A percentile compares a stretch with the other conserved stretches of the same genome.
These are phyloP conservation scores for Chlamydomonas reinhardtii DNA, from an alignment of 163 green algal genomes.

Conservation along the genomic window DNA sequence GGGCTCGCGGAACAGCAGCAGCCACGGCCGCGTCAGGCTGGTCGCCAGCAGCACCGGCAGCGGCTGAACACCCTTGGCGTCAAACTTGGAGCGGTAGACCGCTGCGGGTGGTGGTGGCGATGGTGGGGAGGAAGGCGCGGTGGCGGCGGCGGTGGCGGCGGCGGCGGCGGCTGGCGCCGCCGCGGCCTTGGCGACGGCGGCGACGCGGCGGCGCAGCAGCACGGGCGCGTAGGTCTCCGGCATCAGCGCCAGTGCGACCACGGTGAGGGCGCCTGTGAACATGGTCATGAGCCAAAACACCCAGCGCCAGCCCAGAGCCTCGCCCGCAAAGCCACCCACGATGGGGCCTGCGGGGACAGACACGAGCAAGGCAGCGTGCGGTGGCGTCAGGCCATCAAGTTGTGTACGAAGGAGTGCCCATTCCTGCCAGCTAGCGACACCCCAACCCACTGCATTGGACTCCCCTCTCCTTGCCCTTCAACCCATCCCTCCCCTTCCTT, in stretches of 20 bases:
- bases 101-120: neutral
- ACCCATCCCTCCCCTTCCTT: too few relatives aligned
- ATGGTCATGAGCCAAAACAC: neutral
- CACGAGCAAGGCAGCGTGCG: neutral
- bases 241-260: neutral
- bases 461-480: too few relatives aligned
- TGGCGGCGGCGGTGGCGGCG: too few relatives aligned
- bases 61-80: neutral
- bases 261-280: too few relatives aligned
- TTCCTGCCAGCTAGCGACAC: too few relatives aligned
- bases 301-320: slow-evolving; percentile 19
- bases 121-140: too few relatives aligned
- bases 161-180: too few relatives aligned
- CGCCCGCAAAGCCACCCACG: slow-evolving; percentile 29
- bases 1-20: slow-evolving; percentile 28
- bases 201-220: slow-evolving; percentile 25
- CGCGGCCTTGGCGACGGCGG: neutral
- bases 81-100: slow-evolving; percentile 25
- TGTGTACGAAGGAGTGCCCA: too few relatives aligned
- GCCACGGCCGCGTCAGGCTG: slow-evolving; percentile 19
- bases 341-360: slow-evolving; percentile 3
- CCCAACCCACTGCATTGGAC: too few relatives aligned
- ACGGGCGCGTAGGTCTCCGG: slow-evolving; percentile 37
- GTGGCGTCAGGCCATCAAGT: too few relatives aligned
- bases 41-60: neutral